phyloP scores from a whole-genome alignment of 75 land plant species.

The Sequoiadendron giganteum region DNA sequence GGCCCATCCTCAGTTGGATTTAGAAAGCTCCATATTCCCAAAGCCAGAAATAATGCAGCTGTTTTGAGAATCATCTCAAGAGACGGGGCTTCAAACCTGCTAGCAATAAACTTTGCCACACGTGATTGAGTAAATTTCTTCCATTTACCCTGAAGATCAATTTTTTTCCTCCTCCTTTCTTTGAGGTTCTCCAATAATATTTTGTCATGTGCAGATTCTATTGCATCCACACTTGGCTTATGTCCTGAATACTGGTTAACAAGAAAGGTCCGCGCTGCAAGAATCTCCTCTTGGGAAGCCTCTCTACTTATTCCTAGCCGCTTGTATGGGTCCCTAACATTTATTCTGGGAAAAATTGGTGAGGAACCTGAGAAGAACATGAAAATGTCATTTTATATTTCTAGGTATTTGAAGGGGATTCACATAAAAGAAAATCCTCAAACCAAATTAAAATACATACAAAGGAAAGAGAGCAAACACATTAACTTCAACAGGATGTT shows the following conservation, averaged over 20 bases:
- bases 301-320: slow-evolving; percentile 79
- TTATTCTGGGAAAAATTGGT: slow-evolving; percentile 70
- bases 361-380: slow-evolving; percentile 14
- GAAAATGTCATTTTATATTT: neutral
- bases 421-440: neutral
- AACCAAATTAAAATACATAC: neutral
- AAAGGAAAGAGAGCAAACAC: neutral
- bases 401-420: neutral
- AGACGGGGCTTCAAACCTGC: slow-evolving; percentile 64
- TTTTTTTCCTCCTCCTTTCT: slow-evolving; percentile 70
- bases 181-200: slow-evolving; percentile 75
- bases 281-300: slow-evolving; percentile 87
- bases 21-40: slow-evolving; percentile 67
- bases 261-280: slow-evolving; percentile 71
- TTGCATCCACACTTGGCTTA: slow-evolving; percentile 77
- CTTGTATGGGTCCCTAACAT: slow-evolving; percentile 76
- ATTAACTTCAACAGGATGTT: neutral
- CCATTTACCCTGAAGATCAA: slow-evolving; percentile 60
- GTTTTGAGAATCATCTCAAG: slow-evolving; percentile 52
- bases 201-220: slow-evolving; percentile 91
- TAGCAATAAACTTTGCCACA: slow-evolving; percentile 37
- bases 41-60: slow-evolving; percentile 42
- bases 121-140: slow-evolving; percentile 57
- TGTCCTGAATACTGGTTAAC: slow-evolving; percentile 67
- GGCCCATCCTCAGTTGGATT: slow-evolving; percentile 79